Base-by-base conservation (phyloP, 2,329 filamentous ascomycete species). In the Diplodia seriata region DNA sequence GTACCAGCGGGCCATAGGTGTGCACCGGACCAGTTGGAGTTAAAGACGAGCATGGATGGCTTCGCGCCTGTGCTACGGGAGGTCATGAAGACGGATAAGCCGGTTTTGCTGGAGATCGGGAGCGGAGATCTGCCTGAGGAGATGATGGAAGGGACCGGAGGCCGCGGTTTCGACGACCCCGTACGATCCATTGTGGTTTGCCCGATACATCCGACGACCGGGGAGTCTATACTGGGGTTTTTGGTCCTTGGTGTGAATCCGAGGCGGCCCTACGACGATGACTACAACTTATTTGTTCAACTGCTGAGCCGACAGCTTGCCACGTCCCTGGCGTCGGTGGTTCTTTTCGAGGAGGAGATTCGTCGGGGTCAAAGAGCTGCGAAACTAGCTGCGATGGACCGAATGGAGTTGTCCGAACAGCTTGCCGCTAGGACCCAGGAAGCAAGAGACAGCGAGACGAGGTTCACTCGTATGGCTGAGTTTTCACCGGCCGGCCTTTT, bases 401-500 rank as follows among this genome's bases (percentile, higher is more conserved):
- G 90, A 1, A 90, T 92, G 71, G 89, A 93, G 73, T 84, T 95
- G 3, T 92, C 90, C 0, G 86, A 92, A 75, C 90, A 94, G 75
- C 83, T 95, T 15, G 88, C 89, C 53, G 83, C 90, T 36, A 79
- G 84, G 57, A 86, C 85, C 1, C 82, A 86, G 74, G 84, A 87
- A 75, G 85, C 84, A 2, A 81, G 82, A 31, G 85, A 86, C 67
- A 85, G 88, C 75, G 92, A 95, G 76, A 89, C 90, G 38, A 90
- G 90, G 68, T 95, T 95, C 75, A 92, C 91, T 0, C 85, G 91
- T 54, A 93, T 95, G 90, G 91, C 92, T 2, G 91, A 94, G 74
- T 92, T 93, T 70, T 90, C 91, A 0, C 92, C 92, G 0, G 91
- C 94, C 1, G 92, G 92, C 33, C 90, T 96, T 81, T 94, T 94